phyloP scores from a whole-genome alignment of 2,329 filamentous ascomycete genomes.

The Coniochaeta prunicola region DNA sequence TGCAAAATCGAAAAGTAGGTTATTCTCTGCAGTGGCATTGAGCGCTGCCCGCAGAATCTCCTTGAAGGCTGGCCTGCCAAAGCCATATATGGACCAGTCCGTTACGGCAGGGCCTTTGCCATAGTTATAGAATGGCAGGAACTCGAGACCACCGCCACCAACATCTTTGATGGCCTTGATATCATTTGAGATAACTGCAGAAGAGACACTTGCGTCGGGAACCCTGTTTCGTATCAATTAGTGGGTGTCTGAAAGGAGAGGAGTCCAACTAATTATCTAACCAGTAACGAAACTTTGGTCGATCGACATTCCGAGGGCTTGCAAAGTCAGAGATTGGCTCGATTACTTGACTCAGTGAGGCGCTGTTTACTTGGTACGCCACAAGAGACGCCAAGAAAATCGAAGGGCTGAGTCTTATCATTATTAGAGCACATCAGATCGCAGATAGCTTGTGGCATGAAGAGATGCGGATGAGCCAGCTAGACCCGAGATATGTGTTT shows the following conservation, averaged over 20 bases:
- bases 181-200: constrained; percentile 10
- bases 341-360: not conserved
- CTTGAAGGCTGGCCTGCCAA: constrained; percentile 24
- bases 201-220: constrained; percentile 16
- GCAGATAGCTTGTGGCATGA: too few species aligned
- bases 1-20: constrained; percentile 14
- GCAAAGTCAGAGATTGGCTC: not conserved
- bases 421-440: not conserved
- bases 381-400: not conserved
- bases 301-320: not conserved
- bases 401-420: not conserved
- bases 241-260: not conserved
- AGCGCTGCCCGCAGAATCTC: constrained; percentile 11
- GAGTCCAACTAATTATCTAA: too few species aligned
- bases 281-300: not conserved
- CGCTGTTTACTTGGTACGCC: not conserved
- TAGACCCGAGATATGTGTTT: too few species aligned
- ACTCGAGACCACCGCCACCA: constrained; percentile 17
- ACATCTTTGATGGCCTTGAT: constrained; percentile 9
- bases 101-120: constrained; percentile 13
- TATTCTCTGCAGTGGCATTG: constrained; percentile 6
- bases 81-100: constrained; percentile 30
- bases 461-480: not conserved
- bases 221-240: constrained; percentile 8
- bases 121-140: constrained; percentile 19